Evolutionary conservation across 176 grass and related monocot genomes (phyloP).

Genomic region (maize (Zea mays)): Zm-B73-REFERENCE-NAM-5.0 NC_050098.1:222132001-222132500

Average conservation of each 20-base stretch:
- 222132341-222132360: constrained; percentile 78
- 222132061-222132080: constrained; percentile 29
- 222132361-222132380: constrained; percentile 82
- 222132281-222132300: constrained; percentile 8
- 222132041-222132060: constrained; percentile 51
- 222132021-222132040: constrained; percentile 38
- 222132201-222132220: constrained; percentile 52
- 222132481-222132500: constrained; percentile 48
- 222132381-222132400: constrained; percentile 88
- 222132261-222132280: constrained; percentile 28
- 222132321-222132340: constrained; percentile 62
- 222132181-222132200: constrained; percentile 53
- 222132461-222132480: constrained; percentile 70
- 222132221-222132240: constrained; percentile 37
- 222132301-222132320: constrained; percentile 36
- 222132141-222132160: constrained; percentile 28
- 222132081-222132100: constrained; percentile 6
- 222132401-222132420: constrained; percentile 80
- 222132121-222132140: constrained; percentile 26
- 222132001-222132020: constrained; percentile 34
- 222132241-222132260: constrained; percentile 44
- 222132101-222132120: constrained; percentile 27
- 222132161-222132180: constrained; percentile 39
- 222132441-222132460: constrained; percentile 84
- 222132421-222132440: constrained; percentile 75